Conservation (phyloP, 2,329 filamentous ascomycete genomes). For the Claviceps monticola region DNA sequence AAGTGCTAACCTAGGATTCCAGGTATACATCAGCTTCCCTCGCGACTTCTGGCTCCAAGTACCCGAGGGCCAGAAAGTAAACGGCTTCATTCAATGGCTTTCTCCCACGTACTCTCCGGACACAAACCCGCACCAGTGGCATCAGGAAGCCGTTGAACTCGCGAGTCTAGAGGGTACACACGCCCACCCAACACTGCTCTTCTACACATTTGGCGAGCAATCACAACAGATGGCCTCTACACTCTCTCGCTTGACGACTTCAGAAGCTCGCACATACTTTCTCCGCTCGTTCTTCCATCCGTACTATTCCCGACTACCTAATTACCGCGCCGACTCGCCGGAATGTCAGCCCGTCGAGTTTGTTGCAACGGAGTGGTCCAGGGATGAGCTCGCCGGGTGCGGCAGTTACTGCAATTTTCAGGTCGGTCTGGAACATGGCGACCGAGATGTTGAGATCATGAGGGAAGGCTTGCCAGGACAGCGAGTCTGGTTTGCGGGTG, state of each 20-base stretch:
- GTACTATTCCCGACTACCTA: conserved; percentile 62
- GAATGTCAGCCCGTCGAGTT: conserved; percentile 49
- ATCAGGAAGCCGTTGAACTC: conserved; percentile 65
- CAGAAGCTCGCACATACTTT: conserved; percentile 35
- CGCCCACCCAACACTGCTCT: conserved; percentile 70
- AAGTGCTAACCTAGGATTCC: neutral
- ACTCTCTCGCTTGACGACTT: conserved; percentile 26
- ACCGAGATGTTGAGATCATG: conserved; percentile 55
- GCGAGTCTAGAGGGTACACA: conserved; percentile 44
- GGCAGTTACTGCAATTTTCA: conserved; percentile 83
- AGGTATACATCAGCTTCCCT: conserved; percentile 56
- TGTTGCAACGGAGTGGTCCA: conserved; percentile 64
- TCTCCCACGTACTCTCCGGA: conserved; percentile 50
- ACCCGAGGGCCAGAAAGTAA: conserved; percentile 24
- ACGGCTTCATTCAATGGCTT: conserved; percentile 66
- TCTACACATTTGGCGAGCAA: conserved; percentile 61
- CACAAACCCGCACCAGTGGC: conserved; percentile 52
- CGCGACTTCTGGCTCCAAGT: conserved; percentile 54
- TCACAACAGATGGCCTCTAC: conserved; percentile 38
- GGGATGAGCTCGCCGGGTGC: conserved; percentile 65
- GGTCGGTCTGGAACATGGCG: conserved; percentile 54
- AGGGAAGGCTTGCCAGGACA: conserved; percentile 48
- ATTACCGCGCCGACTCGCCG: conserved; percentile 40
- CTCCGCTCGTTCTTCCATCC: conserved; percentile 58
- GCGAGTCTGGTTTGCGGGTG: conserved; percentile 74